Evolutionary conservation across 2,329 filamentous ascomycete species (phyloP), one percentile per base, ranked within the genome.

Genomic region (Cladosporium sp.): DNA sequence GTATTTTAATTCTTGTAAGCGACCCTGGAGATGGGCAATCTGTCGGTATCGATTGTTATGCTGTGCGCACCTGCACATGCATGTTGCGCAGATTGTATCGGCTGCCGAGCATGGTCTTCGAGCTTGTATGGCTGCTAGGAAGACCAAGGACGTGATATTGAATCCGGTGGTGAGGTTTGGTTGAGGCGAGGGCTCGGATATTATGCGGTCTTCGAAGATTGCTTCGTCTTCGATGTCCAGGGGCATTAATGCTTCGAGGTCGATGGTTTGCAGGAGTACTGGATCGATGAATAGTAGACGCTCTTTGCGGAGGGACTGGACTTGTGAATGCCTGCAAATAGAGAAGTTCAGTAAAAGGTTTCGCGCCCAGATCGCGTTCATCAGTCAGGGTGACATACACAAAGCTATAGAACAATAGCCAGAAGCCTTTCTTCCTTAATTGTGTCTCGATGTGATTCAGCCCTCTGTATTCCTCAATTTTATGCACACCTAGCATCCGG

Each of bases 381-480:
- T 32, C 30, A 32, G 30, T 32, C 6, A 32, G 30, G n/a, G 1
- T 11, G n/a, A 32, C 32, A n/a, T 38, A 40, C 18, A 50, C 48
- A 32, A 38, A 43, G 25, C 48, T 50, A 19, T 50, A 50, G 33
- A 50, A 50, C n/a, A 50, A n/a, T 9, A 50, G 25, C 48, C 48
- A 50, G 20, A 50, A 50, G 15, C 48, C 48, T 33, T 50, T 50
- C 18, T 50, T 50, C 40, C 48, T 50, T 4, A 50, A 11, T 32
- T 50, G 48, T 7, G 40, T 50, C 27, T 50, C 48, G 6, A 50
- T 50, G n/a, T 50, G 48, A n/a, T 50, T 50, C 9, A 50, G 40
- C 3, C 48, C 48, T 22, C 22, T 22, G n/a, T 50, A 50, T 19
- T 43, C 48, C 15, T 32, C 39, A 7, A 38, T 43, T 15, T 27